These are phyloP conservation scores for Eucalyptus regnans DNA, from an alignment of 345 rosid species.

Conservation along the genomic window DNA sequence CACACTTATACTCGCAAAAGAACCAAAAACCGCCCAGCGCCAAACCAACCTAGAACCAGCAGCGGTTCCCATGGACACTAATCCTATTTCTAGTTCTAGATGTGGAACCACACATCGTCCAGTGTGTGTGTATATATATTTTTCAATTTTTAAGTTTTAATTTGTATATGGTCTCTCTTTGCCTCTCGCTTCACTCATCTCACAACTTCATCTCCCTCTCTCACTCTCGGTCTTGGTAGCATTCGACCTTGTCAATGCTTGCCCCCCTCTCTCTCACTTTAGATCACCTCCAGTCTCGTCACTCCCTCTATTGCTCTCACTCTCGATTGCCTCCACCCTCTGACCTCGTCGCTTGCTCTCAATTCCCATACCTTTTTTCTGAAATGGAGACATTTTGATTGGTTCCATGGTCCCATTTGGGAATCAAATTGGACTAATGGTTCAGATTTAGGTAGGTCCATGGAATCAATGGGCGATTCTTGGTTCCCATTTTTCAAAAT, in stretches of 20 bases:
- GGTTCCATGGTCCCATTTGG: background rate
- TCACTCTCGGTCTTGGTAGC: background rate
- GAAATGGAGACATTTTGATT: background rate
- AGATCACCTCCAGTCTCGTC: background rate
- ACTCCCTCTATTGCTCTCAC: too few relatives aligned
- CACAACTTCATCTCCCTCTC: background rate
- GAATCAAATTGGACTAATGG: background rate
- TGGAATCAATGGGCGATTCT: background rate
- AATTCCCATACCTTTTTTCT: background rate
- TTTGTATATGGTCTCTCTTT: background rate
- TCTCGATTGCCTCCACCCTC: too few relatives aligned
- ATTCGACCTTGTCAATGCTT: too few relatives aligned
- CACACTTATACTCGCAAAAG: background rate
- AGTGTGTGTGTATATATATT: too few relatives aligned
- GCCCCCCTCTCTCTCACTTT: background rate
- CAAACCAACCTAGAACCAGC: too few relatives aligned
- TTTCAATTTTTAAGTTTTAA: background rate
- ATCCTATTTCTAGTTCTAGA: too few relatives aligned
- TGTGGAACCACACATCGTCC: too few relatives aligned
- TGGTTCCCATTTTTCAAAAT: background rate
- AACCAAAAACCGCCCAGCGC: rapidly evolving
- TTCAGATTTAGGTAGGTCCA: background rate
- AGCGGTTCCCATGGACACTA: too few relatives aligned
- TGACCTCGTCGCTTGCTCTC: background rate
- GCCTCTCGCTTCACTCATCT: background rate